A percentile compares a stretch with the other conserved stretches of the same genome.
Conservation (phyloP, 164 flowering plant genomes). For the Macadamia tetraphylla region DNA sequence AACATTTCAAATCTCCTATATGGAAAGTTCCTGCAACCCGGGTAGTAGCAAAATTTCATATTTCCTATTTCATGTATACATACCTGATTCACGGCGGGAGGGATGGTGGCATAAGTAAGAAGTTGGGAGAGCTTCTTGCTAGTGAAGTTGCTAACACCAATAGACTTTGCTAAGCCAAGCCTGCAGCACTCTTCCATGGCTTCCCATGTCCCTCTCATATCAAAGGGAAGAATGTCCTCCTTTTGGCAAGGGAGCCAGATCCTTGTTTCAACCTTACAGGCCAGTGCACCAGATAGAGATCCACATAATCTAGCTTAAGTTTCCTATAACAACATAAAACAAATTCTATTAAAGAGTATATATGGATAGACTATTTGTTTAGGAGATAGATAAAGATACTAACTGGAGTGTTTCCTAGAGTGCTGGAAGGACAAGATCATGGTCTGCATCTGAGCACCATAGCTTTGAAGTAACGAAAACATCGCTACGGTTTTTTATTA, state of each 20-base stretch:
- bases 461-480: too few relatives aligned
- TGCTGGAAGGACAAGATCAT: slow-evolving; percentile 16
- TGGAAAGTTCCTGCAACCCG: too few relatives aligned
- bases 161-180: slow-evolving; percentile 20
- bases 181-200: slow-evolving; percentile 22
- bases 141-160: slow-evolving; percentile 30
- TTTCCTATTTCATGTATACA: not conserved
- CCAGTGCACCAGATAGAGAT: too few relatives aligned
- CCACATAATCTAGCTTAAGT: slow-evolving; percentile 28
- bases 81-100: slow-evolving; percentile 29
- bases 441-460: too few relatives aligned
- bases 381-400: not conserved
- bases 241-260: too few relatives aligned
- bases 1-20: too few relatives aligned
- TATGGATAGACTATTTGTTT: not conserved
- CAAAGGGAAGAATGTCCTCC: too few relatives aligned
- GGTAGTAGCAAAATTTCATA: too few relatives aligned
- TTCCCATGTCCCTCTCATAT: slow-evolving; percentile 4
- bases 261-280: too few relatives aligned
- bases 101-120: slow-evolving; percentile 14
- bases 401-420: slow-evolving; percentile 25
- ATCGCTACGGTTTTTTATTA: too few relatives aligned
- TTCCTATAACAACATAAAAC: slow-evolving; percentile 10
- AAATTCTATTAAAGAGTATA: not conserved
- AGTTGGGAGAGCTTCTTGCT: slow-evolving; percentile 17